These are phyloP conservation scores for Silene noctiflora DNA, from an alignment of 179 eudicot genomes.

Conservation along the genomic window DNA sequence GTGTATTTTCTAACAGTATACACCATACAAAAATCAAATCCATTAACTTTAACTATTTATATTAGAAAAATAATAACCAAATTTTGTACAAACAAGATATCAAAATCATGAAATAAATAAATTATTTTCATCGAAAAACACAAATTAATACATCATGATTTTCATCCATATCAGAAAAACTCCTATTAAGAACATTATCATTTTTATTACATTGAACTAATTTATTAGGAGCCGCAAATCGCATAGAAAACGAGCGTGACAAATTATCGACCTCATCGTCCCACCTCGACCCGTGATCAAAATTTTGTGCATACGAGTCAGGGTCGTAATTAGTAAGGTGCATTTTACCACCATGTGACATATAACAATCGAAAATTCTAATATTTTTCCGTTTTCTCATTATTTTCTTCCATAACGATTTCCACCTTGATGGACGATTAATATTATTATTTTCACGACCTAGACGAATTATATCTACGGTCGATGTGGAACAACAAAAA, in stretches of 20 bases:
- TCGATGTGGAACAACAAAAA: constrained; percentile 21
- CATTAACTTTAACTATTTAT: no score
- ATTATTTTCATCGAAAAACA: constrained; percentile 10
- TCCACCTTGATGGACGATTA: constrained; percentile 32
- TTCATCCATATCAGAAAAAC: constrained; percentile 15
- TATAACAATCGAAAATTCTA: constrained; percentile 25
- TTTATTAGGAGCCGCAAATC: constrained; percentile 39
- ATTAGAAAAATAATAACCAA: not conserved
- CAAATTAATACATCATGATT: constrained; percentile 21
- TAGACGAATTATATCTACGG: constrained; percentile 20
- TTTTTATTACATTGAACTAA: not conserved
- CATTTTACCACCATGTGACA: constrained; percentile 9
- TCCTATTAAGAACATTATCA: not conserved
- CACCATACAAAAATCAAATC: no score
- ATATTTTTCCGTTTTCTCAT: constrained; percentile 25
- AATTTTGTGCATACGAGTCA: constrained; percentile 41
- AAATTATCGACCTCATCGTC: constrained; percentile 37
- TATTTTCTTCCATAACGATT: constrained; percentile 33
- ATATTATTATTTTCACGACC: constrained; percentile 16
- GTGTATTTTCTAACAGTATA: no score
- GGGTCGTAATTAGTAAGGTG: constrained; percentile 36
- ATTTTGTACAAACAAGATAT: not conserved
- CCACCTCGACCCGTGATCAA: constrained; percentile 38
- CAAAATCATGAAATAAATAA: not conserved
- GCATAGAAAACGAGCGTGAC: constrained; percentile 39